Percentiles rank a stretch among this genome's conserved stretches.
Conservation (phyloP, 2,329 filamentous ascomycete species). For the Monosporascus sp. region DNA sequence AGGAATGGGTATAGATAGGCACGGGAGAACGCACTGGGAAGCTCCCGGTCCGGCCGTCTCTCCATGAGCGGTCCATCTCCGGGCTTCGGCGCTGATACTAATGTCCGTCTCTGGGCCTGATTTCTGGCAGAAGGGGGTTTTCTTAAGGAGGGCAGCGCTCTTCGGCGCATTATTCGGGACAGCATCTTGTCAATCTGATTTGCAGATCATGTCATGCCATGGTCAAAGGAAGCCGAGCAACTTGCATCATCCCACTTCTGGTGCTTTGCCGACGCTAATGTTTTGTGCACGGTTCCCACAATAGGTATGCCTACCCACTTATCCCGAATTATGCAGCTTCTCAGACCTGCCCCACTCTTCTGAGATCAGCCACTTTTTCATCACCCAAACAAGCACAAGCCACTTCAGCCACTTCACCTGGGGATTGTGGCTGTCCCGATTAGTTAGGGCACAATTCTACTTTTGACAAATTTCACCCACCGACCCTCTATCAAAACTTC, state of each 20-base stretch:
- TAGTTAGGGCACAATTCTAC: not conserved
- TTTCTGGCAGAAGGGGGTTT: conserved; percentile 11
- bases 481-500: not conserved
- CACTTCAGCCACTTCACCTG: too few relatives aligned
- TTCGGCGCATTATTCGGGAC: conserved; percentile 28
- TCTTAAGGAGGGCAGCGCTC: conserved; percentile 19
- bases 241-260: not conserved
- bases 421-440: not conserved
- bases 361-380: too few relatives aligned
- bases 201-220: conserved; percentile 1
- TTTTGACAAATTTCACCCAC: not conserved
- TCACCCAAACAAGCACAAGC: too few relatives aligned
- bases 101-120: conserved; percentile 33
- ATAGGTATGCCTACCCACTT: not conserved
- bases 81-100: conserved; percentile 51
- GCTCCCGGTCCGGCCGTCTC: conserved; percentile 58
- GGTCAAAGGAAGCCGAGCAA: not conserved
- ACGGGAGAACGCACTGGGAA: conserved; percentile 47
- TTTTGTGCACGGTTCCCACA: too few relatives aligned
- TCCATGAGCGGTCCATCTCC: conserved; percentile 62
- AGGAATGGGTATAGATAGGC: not conserved
- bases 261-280: too few relatives aligned
- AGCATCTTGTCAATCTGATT: conserved; percentile 22
- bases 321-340: too few relatives aligned
- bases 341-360: too few relatives aligned